A percentile compares a stretch with the other conserved stretches of the same genome.
Conservation (phyloP, 2,329 filamentous ascomycete species). For the Aspergillus neoniger region DNA sequence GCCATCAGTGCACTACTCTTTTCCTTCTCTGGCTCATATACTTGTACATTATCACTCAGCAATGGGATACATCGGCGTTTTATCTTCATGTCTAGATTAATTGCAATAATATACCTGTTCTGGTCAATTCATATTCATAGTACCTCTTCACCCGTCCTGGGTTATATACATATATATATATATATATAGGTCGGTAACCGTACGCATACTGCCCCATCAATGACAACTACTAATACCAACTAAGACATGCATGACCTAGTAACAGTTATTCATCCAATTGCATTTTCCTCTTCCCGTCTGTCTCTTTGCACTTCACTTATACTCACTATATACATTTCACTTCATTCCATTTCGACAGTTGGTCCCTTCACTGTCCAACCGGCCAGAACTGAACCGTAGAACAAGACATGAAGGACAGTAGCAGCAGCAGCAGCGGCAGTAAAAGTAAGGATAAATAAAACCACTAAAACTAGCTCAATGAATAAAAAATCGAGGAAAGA, state of each 20-base stretch:
- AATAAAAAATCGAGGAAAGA: neutral
- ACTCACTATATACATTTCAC: neutral
- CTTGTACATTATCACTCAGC: neutral
- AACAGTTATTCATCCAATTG: neutral
- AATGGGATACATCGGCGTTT: neutral
- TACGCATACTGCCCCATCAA: neutral
- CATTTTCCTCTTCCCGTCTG: neutral
- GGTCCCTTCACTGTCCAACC: neutral
- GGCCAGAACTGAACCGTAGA: neutral
- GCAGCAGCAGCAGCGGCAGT: neutral
- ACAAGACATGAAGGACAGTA: neutral
- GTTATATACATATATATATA: too few relatives aligned
- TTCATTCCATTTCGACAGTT: neutral
- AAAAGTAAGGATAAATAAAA: neutral
- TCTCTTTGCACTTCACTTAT: neutral
- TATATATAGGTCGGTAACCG: neutral
- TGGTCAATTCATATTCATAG: too few relatives aligned
- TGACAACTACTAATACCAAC: neutral
- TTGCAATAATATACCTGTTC: neutral
- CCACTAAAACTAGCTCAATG: neutral
- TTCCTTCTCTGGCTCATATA: neutral
- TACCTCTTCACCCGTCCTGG: too few relatives aligned
- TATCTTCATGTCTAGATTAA: neutral
- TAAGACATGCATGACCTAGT: neutral
- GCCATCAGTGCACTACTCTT: neutral